Percentiles rank a stretch among this genome's conserved stretches.
Conservation (phyloP, 345 rosid species). For the Lepidium aucheri region DNA sequence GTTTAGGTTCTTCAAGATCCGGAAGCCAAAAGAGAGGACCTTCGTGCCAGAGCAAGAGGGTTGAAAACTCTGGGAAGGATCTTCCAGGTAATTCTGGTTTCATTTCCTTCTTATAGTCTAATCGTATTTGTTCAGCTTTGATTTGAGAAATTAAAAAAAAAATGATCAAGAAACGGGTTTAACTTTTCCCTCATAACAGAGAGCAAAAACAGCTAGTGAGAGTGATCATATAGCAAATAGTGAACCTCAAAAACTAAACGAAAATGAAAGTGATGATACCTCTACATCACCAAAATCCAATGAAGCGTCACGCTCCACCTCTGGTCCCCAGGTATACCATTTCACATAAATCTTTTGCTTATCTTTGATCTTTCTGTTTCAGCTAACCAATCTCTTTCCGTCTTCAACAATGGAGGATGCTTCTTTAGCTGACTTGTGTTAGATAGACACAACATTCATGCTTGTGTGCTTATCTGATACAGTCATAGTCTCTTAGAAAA, state of each 20-base stretch:
- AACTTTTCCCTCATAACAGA: constrained; percentile 33
- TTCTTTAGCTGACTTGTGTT: not conserved
- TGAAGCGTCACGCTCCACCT: constrained; percentile 40
- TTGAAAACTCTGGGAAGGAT: constrained; percentile 89
- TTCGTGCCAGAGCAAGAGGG: constrained; percentile 86
- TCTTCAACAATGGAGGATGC: not conserved
- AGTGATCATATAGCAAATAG: constrained; percentile 33
- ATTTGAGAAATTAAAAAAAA: not conserved
- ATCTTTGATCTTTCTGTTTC: not conserved
- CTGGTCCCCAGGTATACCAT: constrained; percentile 47
- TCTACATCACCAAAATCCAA: constrained; percentile 42
- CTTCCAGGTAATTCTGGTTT: constrained; percentile 55
- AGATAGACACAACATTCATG: not conserved
- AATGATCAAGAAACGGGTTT: not conserved
- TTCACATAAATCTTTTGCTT: not conserved
- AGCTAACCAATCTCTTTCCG: not conserved
- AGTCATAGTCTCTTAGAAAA: not conserved
- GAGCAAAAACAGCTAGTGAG: constrained; percentile 59
- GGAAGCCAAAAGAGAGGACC: constrained; percentile 74
- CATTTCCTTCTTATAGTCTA: not conserved
- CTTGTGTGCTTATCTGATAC: not conserved
- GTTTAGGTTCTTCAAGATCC: constrained; percentile 93
- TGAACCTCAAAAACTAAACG: constrained; percentile 42
- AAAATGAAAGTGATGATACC: constrained; percentile 36
- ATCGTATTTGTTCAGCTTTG: not conserved